Base-by-base conservation (phyloP, 1,139 yeast genomes). In the Kodamaea sp. region DNA sequence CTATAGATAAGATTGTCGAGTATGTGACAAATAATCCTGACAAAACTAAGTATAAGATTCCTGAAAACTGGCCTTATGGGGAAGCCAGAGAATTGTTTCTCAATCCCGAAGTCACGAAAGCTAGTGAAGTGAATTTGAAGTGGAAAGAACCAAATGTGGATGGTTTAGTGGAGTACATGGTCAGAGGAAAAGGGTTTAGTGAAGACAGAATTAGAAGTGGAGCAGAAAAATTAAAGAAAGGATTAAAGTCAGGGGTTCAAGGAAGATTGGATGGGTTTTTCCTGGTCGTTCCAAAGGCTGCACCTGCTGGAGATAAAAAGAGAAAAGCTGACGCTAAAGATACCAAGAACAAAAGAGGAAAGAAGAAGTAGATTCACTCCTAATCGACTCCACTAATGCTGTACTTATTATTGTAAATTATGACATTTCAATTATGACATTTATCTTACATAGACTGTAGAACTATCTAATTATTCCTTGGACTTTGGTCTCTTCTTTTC, bases 231-330 rank as follows among this genome's bases (percentile, higher is more conserved):
- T 71, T 92, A 49, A 78, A 79, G 48, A 92, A 90, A 58, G 95
- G 90, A 3, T 69, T 87, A 44, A 88, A 87, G 52, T 73, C 83
- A 2, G 92, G 95, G 2, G 84, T 87, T 1, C 98, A 92, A 58
- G 97, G 95, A 5, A 76, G 98, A 46, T 65, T 92, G 24, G 97
- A 90, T 53, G 95, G 96, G 4, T 92, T 92, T 55, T 92, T 92
- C 66, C 78, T 77, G 53, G 86, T 78, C 23, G 80, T 78, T 19
- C 80, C 86, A 4, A 76, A 75, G 53, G 59, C 74, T 1, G 58
- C 69, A 37, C 35, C 42, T 5, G 39, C 43, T 5, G 45, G 46
- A 12, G 54, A 45, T 15, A 57, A 52, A 27, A 62, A 61, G 48
- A 52, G 61, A 33, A 41, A 42, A 14, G 39, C 45, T 1, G 51